A percentile compares a stretch with the other conserved stretches of the same genome.
Conservation (phyloP, 495 filamentous ascomycete species). For the Stereocaulon alpinum region DNA sequence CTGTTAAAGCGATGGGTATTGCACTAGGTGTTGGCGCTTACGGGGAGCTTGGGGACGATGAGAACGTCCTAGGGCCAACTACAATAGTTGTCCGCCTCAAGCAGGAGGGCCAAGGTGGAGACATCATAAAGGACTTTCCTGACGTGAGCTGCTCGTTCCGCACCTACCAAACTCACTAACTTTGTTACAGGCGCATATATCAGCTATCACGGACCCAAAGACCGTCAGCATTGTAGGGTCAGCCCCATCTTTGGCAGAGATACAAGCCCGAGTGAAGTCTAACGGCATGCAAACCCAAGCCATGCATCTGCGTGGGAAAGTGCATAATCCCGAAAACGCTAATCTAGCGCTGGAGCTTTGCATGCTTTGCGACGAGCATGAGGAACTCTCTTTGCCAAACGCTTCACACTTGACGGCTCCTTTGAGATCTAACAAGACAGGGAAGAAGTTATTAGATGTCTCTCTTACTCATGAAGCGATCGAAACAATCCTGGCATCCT, state of each 20-base stretch:
- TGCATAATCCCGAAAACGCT: slow-evolving; percentile 29
- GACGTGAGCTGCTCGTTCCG: slow-evolving; percentile 8
- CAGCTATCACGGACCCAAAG: slow-evolving; percentile 26
- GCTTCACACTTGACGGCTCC: slow-evolving; percentile 19
- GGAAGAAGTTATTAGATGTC: slow-evolving; percentile 11
- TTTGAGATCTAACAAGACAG: slow-evolving; percentile 26
- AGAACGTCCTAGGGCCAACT: slow-evolving; percentile 13
- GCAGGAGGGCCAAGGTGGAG: slow-evolving; percentile 24
- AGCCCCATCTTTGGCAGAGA: slow-evolving; percentile 12
- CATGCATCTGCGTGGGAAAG: slow-evolving; percentile 20
- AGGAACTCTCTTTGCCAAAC: slow-evolving; percentile 20
- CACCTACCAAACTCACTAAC: background rate
- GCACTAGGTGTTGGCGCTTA: slow-evolving; percentile 26
- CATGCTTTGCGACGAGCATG: slow-evolving; percentile 16
- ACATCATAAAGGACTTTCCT: slow-evolving; percentile 23
- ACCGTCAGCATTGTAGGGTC: slow-evolving; percentile 26
- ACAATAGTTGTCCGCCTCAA: slow-evolving; percentile 25
- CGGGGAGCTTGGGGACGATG: slow-evolving; percentile 26
- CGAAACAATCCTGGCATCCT: slow-evolving; percentile 24
- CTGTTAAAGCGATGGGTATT: slow-evolving; percentile 20
- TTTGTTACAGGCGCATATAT: slow-evolving; percentile 22
- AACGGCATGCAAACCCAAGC: slow-evolving; percentile 11
- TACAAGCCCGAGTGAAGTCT: slow-evolving; percentile 6
- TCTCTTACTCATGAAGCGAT: slow-evolving; percentile 26
- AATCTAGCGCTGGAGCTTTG: slow-evolving; percentile 21